Evolutionary conservation across 176 grass and related monocot genomes (phyloP).

Genomic region (Cenchrus purpureus): DNA sequence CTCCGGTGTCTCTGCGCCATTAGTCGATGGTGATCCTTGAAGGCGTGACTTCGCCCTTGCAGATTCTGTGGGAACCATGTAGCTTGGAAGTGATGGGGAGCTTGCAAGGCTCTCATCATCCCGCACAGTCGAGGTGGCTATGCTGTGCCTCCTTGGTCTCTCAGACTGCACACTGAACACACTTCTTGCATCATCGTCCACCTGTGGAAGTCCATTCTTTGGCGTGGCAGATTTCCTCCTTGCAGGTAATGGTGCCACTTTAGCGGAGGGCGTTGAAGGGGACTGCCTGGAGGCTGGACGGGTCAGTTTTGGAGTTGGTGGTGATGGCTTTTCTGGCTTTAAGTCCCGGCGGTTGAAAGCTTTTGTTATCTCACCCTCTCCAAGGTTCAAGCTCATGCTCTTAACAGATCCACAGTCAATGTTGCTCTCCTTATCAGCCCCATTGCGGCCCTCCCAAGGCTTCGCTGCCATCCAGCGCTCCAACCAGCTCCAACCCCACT

Average conservation of each 20-base stretch:
- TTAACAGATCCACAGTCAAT: slow-evolving; percentile 56
- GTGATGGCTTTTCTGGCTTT: slow-evolving; percentile 62
- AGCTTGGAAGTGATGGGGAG: slow-evolving; percentile 74
- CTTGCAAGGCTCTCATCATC: slow-evolving; percentile 78
- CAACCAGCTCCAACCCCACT: slow-evolving; percentile 99
- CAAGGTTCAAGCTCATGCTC: slow-evolving; percentile 55
- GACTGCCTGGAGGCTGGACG: slow-evolving; percentile 52
- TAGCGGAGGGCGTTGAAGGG: slow-evolving; percentile 63
- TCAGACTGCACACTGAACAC: slow-evolving; percentile 72
- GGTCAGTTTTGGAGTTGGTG: slow-evolving; percentile 52
- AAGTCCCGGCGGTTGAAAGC: slow-evolving; percentile 73
- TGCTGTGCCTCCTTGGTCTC: slow-evolving; percentile 76
- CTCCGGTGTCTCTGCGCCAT: slow-evolving; percentile 60
- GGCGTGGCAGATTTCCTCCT: slow-evolving; percentile 69
- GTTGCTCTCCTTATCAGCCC: slow-evolving; percentile 67
- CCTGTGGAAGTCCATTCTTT: slow-evolving; percentile 48
- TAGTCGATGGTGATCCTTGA: slow-evolving; percentile 49
- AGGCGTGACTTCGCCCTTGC: slow-evolving; percentile 80
- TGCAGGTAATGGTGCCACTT: slow-evolving; percentile 43
- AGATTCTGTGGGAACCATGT: slow-evolving; percentile 90
- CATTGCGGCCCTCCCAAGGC: slow-evolving; percentile 67
- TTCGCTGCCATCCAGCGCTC: slow-evolving; percentile 98
- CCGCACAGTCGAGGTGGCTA: slow-evolving; percentile 56
- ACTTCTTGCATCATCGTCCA: slow-evolving; percentile 70
- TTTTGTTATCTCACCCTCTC: slow-evolving; percentile 89